A percentile compares a stretch with the other conserved stretches of the same genome.
Conservation (phyloP, 345 rosid genomes). For the Gossypium longicalyx region DNA sequence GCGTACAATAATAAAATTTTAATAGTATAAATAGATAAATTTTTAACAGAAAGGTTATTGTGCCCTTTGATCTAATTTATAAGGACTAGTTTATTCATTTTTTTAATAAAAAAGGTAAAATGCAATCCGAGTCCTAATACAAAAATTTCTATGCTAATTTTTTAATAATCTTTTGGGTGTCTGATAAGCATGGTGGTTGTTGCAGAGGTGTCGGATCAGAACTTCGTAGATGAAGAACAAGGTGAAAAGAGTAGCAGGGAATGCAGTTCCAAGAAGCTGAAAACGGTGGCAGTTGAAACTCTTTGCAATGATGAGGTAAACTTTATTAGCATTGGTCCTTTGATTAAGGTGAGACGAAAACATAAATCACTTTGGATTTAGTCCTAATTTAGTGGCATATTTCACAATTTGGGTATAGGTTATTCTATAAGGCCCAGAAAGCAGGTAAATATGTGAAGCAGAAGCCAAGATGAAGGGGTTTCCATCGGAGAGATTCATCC, state of each 20-base stretch:
- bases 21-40: too few relatives aligned
- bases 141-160: too few relatives aligned
- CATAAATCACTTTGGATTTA: neutral
- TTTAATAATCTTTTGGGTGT: too few relatives aligned
- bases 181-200: constrained; percentile 9
- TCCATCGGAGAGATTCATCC: neutral
- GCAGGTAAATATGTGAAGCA: neutral
- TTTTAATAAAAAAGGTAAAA: too few relatives aligned
- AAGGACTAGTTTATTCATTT: too few relatives aligned
- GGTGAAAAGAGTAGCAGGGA: constrained; percentile 21
- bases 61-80: too few relatives aligned
- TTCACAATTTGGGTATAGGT: constrained; percentile 3
- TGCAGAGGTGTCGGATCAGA: constrained; percentile 85
- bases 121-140: neutral
- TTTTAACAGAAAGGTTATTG: too few relatives aligned
- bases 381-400: neutral
- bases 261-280: constrained; percentile 42
- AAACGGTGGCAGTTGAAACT: constrained; percentile 17
- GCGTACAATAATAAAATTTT: too few relatives aligned
- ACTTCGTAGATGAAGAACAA: constrained; percentile 54
- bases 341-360: neutral
- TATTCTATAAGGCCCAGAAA: neutral
- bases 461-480: neutral
- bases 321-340: neutral
- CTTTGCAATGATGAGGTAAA: constrained; percentile 40